A percentile compares a stretch with the other conserved stretches of the same genome.
phyloP scores from a whole-genome alignment of 176 grass and related monocot species.

The Leersia perrieri region DNA sequence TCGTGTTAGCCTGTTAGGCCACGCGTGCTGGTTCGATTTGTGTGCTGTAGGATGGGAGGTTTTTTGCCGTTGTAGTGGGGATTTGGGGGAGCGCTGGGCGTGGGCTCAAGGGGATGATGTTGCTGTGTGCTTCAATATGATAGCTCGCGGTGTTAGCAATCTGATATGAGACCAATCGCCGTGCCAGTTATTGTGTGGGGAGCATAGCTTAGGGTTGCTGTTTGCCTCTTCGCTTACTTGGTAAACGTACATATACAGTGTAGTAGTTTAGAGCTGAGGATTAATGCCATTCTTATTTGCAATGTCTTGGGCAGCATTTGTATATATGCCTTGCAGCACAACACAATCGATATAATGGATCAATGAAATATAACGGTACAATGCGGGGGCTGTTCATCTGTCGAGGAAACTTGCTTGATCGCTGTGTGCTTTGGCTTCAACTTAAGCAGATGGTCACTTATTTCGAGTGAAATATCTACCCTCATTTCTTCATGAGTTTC shows the following conservation, averaged over 20 bases:
- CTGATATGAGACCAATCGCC: background rate
- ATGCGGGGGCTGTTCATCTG: background rate
- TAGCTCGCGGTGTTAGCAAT: background rate
- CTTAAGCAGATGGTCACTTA: background rate
- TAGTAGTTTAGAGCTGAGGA: conserved; percentile 3
- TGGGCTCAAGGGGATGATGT: background rate
- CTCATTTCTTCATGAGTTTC: background rate
- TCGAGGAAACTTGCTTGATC: background rate
- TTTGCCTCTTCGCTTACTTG: background rate
- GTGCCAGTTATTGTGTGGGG: background rate
- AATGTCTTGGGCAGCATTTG: background rate
- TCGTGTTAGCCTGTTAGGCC: background rate
- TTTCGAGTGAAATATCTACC: background rate
- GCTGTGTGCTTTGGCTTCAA: background rate
- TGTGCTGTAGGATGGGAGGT: background rate
- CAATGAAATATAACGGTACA: background rate
- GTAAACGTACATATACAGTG: conserved; percentile 1
- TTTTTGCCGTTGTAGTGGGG: background rate
- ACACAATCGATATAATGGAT: background rate
- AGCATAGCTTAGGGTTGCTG: background rate
- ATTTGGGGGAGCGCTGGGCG: background rate
- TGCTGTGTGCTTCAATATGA: background rate
- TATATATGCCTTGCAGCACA: background rate
- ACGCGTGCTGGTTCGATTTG: background rate
- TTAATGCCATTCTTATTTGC: background rate